Evolutionary conservation across 208 protist genomes (phyloP), one percentile per base, ranked within the genome.

Genomic region (Leishmania lainsoni): DNA sequence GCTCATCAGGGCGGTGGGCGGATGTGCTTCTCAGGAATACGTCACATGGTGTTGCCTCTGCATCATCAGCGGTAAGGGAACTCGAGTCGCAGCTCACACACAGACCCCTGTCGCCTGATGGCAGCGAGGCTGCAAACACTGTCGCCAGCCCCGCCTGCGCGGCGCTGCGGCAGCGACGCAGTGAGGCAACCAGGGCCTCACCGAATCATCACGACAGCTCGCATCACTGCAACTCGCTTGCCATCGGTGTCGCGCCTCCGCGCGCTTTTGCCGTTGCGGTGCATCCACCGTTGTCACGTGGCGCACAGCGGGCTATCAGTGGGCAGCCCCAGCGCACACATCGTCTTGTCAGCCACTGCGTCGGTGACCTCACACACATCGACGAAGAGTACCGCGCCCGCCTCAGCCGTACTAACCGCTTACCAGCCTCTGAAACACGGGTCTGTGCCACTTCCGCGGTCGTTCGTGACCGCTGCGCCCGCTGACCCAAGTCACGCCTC

Each of bases 271-370:
- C 76, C 26, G 76, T 79, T 3, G 76, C 45, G 0, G 61, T 79
- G 42, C 76, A 79, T 39, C 76, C 76, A 54, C 76, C 59, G 16
- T 68, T 79, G 14, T 39, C 59, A n/a, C 76, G 76, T 51, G 39
- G 26, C 63, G 59, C 76, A 29, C 26, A 51, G 59, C 58, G 76
- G 20, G 32, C n/a, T 17, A n/a, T 35, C 5, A 69, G 39, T 20
- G 22, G 52, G 59, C 58, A 35, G 32, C 32, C 52, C 26, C 35
- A 17, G 59, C 17, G 32, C 22, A 20, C 5, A n/a, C 76, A 51
- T n/a, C 74, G 9, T 5, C 9, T 77, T 17, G 16, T 65, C 74
- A 29, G 52, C 20, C 29, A 32, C 20, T 5, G 22, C 74, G 17
- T 77, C 74, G 14, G 74, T 32, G n/a, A 22, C 2, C 5, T 51